These are phyloP conservation scores for Sextonia rubra DNA, from an alignment of 164 flowering plant genomes.

Conservation along the genomic window DNA sequence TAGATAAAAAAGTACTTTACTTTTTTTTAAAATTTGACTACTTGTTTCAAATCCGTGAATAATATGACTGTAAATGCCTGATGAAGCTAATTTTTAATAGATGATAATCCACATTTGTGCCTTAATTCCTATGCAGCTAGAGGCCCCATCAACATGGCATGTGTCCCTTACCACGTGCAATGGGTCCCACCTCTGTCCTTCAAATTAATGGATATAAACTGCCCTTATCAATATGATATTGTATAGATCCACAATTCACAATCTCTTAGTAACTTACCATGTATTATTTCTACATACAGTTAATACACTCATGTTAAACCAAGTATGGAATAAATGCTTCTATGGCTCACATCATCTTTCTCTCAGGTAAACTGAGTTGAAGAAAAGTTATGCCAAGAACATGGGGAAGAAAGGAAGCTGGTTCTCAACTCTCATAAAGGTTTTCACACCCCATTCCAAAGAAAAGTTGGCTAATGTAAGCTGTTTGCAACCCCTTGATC, in stretches of 20 bases:
- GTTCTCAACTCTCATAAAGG: conserved; percentile 89
- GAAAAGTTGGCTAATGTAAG: conserved; percentile 61
- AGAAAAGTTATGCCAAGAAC: conserved; percentile 34
- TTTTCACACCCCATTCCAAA: conserved; percentile 60
- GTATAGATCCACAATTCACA: background rate
- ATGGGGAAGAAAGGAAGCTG: conserved; percentile 86
- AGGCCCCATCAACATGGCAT: no score
- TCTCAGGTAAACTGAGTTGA: background rate
- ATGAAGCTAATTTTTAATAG: no score
- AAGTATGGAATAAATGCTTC: background rate
- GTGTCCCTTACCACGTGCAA: no score
- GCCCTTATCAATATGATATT: background rate
- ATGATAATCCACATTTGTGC: no score
- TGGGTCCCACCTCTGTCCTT: no score
- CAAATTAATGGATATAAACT: background rate
- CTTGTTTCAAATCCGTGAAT: no score
- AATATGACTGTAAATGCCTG: no score
- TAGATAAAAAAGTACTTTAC: no score
- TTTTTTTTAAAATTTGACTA: no score
- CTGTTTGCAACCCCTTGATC: background rate
- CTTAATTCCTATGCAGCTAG: no score
- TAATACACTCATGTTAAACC: background rate
- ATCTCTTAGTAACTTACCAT: background rate
- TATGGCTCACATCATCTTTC: background rate
- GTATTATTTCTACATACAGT: background rate